Base-by-base conservation (phyloP, 306 rosid genomes). In the Medicago arabica region DNA sequence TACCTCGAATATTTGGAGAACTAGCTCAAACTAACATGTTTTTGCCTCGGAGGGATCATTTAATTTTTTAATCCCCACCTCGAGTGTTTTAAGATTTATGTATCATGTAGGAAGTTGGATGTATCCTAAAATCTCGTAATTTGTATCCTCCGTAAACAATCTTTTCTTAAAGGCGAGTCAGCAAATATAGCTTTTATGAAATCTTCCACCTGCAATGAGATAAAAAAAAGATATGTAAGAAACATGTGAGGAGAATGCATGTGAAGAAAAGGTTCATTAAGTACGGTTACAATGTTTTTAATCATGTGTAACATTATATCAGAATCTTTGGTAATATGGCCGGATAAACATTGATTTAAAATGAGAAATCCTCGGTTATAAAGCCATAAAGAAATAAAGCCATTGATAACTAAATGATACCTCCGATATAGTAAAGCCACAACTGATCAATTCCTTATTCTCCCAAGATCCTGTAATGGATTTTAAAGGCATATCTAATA, bases 381-480 rank as follows among this genome's bases (percentile, higher is more conserved):
- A 21, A 57, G 34, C 34, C 7, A 12, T 19, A 16, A 14, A 46
- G 34, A 75, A 36, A 69, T 13, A 38, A 54, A 40, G 50, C 40
- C 64, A 62, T 19, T 59, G 61, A 83, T 62, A 38, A 67, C 70
- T 38, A 39, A 49, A 54, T 38, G 80, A 72, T 95, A 92, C 98
- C 98, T 95, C 93, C 16, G 86, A 78, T 36, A 15, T 18, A 2
- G 91, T 82, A 85, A 95, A 95, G 67, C 93, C 89, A 70, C 90
- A 83, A 44, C 67, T 71, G 46, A 66, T 71, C 70, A 95, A 74
- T 64, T 87, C 89, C 72, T 86, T 85, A 77, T 84, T 86, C 91
- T 92, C 97, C 98, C 97, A 95, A 71, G 90, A 85, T n/a, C 84
- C 61, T 9, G 89, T 95, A 68, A 95, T 81, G 40, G 96, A 92